These are phyloP conservation scores for Neurospora pannonica DNA, from an alignment of 495 filamentous ascomycete genomes.

Conservation along the genomic window DNA sequence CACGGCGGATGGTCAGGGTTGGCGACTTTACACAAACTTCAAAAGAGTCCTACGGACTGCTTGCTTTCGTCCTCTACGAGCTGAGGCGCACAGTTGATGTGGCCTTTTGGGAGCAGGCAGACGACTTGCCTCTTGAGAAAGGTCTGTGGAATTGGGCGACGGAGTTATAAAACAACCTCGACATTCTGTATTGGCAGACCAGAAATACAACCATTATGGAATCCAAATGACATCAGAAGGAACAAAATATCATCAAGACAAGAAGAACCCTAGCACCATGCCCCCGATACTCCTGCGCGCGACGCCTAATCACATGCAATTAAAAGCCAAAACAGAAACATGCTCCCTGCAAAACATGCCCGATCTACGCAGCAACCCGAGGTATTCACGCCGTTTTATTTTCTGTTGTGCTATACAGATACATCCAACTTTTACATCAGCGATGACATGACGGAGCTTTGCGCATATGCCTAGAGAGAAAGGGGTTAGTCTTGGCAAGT, in stretches of 20 bases:
- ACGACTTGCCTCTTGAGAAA: background rate
- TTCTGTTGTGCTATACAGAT: background rate
- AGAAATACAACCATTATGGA: background rate
- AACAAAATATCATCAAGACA: background rate
- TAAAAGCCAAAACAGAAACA: background rate
- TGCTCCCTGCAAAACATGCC: background rate
- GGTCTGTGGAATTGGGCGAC: background rate
- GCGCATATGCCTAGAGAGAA: conserved; percentile 58
- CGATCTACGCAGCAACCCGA: background rate
- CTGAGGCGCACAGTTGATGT: background rate
- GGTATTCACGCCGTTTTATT: background rate
- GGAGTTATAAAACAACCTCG: background rate
- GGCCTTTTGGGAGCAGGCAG: background rate
- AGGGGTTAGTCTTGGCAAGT: conserved; percentile 5
- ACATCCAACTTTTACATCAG: conserved; percentile 28
- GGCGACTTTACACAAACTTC: background rate
- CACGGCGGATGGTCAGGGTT: background rate
- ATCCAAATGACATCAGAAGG: background rate
- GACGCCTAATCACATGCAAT: conserved; percentile 11
- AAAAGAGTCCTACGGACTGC: background rate
- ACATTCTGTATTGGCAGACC: background rate
- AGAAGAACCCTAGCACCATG: background rate
- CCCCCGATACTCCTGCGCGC: background rate
- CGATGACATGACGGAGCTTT: conserved; percentile 64
- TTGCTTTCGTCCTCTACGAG: background rate